A percentile compares a stretch with the other conserved stretches of the same genome.
These are phyloP conservation scores for Mycena albidolilacea DNA, from an alignment of 768 basidiomycete genomes.

Conservation along the genomic window DNA sequence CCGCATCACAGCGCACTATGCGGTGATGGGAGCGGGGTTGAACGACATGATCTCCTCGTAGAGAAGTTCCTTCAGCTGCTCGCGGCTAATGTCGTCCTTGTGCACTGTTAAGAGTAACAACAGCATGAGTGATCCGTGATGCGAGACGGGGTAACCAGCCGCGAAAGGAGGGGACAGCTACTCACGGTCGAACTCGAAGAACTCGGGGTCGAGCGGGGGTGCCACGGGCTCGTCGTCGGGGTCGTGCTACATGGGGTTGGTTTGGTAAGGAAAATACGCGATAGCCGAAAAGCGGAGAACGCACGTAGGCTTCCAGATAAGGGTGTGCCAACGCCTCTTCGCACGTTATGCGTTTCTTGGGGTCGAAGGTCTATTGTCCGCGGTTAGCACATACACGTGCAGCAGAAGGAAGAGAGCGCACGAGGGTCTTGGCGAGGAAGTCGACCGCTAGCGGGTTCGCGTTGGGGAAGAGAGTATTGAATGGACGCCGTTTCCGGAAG, in stretches of 20 bases:
- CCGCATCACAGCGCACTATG: neutral
- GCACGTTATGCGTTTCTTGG: slow-evolving; percentile 95
- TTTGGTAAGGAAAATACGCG: neutral
- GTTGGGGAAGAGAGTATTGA: slow-evolving; percentile 90
- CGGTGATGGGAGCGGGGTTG: neutral
- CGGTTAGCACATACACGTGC: slow-evolving; percentile 9
- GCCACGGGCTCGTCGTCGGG: slow-evolving; percentile 97
- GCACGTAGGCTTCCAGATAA: slow-evolving; percentile 88
- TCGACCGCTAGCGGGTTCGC: slow-evolving; percentile 86
- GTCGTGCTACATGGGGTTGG: slow-evolving; percentile 66
- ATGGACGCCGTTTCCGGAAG: slow-evolving; percentile 90
- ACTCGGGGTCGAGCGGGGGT: slow-evolving; percentile 94
- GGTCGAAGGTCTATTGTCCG: slow-evolving; percentile 87
- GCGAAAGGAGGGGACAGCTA: slow-evolving; percentile 29
- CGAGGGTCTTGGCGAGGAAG: slow-evolving; percentile 54
- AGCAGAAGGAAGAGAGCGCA: neutral
- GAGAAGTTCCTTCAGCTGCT: slow-evolving; percentile 94
- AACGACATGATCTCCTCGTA: slow-evolving; percentile 75
- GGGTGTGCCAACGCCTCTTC: slow-evolving; percentile 97
- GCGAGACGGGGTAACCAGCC: neutral
- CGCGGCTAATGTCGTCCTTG: slow-evolving; percentile 96
- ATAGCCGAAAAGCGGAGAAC: neutral
- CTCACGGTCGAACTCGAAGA: slow-evolving; percentile 97
- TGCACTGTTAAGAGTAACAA: slow-evolving; percentile 66
- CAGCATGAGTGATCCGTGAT: slow-evolving; percentile 16